Evolutionary conservation across 129 eudicot species (phyloP), one percentile per base, ranked within the genome.

Genomic region (Oenanthe sinensis): DNA sequence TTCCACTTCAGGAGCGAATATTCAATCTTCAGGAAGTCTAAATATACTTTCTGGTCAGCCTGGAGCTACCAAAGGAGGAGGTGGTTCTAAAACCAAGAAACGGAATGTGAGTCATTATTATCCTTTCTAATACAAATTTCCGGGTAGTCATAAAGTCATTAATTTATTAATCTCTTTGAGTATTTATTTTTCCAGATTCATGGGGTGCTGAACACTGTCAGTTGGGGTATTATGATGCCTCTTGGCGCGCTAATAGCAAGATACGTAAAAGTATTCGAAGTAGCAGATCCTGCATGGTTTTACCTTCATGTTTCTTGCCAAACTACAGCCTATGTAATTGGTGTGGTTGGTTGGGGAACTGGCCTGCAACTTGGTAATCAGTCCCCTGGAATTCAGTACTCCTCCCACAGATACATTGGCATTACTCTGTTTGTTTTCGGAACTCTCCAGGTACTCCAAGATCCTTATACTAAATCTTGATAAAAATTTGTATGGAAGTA

Each of bases 241-340:
- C 43, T 91, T 30, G 98, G 98, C 54, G 95, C 90, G 54, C 40
- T 93, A 1, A 65, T 85, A 19, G 98, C 98, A 55, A 87, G 98
- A 84, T 89, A 93, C 79, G 28, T 89, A 75, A 89, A 86, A 78
- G 92, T 86, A 16, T 91, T 91, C 60, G 81, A 80, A 19, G 83
- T 89, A 45, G 98, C 98, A 3, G 96, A 93, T 39, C 98, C 98
- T 22, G 93, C 96, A 40, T 93, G 97, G 98, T 91, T 93, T 79
- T 93, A 91, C 82, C 98, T 93, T 62, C 98, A 93, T 79, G 90
- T 85, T 52, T 76, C 80, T 43, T 89, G 92, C 84, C 97, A 93
- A 83, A 80, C 88, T 52, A 84, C 97, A 1, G 98, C 89, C 74
- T 93, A 91, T 81, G 45, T 88, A 37, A 84, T 89, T 33, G 98